Evolutionary conservation across 2,329 filamentous ascomycete genomes (phyloP).

Genomic region (Penicillium sp.): DNA sequence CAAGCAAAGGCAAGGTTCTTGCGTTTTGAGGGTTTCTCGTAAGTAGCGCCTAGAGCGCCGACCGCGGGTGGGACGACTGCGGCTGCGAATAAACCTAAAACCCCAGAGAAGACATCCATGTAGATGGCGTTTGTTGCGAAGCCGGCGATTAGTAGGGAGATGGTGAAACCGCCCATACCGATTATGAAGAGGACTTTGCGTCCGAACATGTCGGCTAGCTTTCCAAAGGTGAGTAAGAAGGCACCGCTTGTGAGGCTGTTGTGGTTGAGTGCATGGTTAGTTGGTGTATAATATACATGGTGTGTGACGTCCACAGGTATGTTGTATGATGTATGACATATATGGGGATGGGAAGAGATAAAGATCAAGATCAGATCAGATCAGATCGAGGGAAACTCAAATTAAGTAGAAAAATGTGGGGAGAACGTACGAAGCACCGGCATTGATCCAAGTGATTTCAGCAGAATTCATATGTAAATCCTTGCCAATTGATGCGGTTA

Average conservation of each 20-base stretch:
- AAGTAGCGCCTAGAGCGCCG: constrained; percentile 63
- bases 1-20: constrained; percentile 67
- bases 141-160: constrained; percentile 58
- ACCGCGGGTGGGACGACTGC: constrained; percentile 64
- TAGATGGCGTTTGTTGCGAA: constrained; percentile 60
- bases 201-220: constrained; percentile 66
- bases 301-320: not conserved
- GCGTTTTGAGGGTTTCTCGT: constrained; percentile 59
- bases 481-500: constrained; percentile 60
- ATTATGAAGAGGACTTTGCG: constrained; percentile 60
- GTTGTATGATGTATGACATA: not conserved
- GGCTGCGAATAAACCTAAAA: constrained; percentile 65
- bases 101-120: constrained; percentile 62
- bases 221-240: constrained; percentile 66
- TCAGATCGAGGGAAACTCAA: not conserved
- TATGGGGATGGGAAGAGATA: not conserved
- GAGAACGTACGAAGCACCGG: constrained; percentile 54
- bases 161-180: constrained; percentile 60
- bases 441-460: constrained; percentile 67
- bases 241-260: constrained; percentile 60
- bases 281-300: not conserved
- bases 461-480: constrained; percentile 64
- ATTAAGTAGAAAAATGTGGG: not conserved
- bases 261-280: constrained; percentile 7
- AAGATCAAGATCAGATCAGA: not conserved